Base-by-base conservation (phyloP, 129 eudicot genomes). In the Pittosporum tobira region DNA sequence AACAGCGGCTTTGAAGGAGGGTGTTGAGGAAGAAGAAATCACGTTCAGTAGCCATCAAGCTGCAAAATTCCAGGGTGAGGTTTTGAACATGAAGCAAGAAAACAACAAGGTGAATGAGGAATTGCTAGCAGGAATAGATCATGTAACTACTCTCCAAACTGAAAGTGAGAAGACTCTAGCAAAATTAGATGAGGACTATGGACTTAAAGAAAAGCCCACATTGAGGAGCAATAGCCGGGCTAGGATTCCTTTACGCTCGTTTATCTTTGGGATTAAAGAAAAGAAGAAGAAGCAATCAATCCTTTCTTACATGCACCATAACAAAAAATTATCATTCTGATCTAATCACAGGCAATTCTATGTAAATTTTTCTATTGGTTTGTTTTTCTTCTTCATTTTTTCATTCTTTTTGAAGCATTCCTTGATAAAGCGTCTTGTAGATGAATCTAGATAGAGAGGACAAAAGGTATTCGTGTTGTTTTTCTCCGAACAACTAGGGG, bases 21-120 rank as follows among this genome's bases (percentile, higher is more conserved):
- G 96, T 0, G 81, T 74, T 6, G 95, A 83, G 62, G 96, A 83
- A 42, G 88, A 81, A 0, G 87, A 67, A 28, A 77, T 79, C 50
- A 72, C 56, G 62, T 87, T 87, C 75, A 79, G 83, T 44, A 79
- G 84, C 43, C 85, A 76, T 61, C 76, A 81, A 36, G 99, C 99
- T 55, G 96, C 96, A 59, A 83, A 81, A 62, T 78, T 93, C 67
- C 94, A 81, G 67, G 91, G 96, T 21, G 96, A 93, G 62, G 65
- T 87, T 50, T 42, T 71, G 58, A 87, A 87, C 74, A 87, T 87
- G 88, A 83, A 87, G 65, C 99, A 87, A 74, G 96, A 93, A 62
- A 81, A 93, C 75, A 76, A 84, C 62, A 79, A 84, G 71, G 91
- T 93, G 21, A 85, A 60, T 5, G 84, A 87, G 25, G 96, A 87